Evolutionary conservation across 352 stramenopile species (phyloP), one percentile per base, ranked within the genome.

Genomic region (Phytopythium aichiense): DNA sequence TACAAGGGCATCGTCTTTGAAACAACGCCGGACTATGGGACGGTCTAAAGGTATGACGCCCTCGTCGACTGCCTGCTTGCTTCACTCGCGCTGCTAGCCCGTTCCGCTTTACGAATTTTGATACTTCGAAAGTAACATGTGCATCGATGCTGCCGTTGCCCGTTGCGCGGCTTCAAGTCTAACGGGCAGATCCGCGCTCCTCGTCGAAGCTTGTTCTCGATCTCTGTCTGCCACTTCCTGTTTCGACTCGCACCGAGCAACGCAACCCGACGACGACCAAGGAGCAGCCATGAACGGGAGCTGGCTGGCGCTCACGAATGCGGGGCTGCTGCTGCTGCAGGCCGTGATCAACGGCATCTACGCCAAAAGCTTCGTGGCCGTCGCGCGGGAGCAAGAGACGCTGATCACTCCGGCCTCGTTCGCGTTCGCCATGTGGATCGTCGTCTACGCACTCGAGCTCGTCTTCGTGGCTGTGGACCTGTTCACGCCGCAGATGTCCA

Each of bases 321-420:
- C 73, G 2, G 74, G 58, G 58, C 65, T 93, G 46, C 79, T 91
- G 31, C 62, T 74, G 33, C 53, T 85, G 40, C 84, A 93, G 62
- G 81, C 73, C 0, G 71, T 71, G 54, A 75, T 91, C 28, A 91
- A 91, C 63, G 83, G 84, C 51, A 65, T 75, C 13, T 91, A 91
- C 65, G 79, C 76, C 55, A 80, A 83, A 43, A 69, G 55, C 31
- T 77, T 92, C 46, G 74, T 81, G 61, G 49, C 49, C 15, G 68
- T 85, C 18, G 60, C 72, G 33, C 74, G 69, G n/a, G 69, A 86
- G 31, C 84, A 88, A 55, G 81, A 93, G 64, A 90, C 84, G 49
- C 68, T 91, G 13, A 90, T 93, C 59, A 75, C 81, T 16, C 84
- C 84, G 2, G 76, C 78, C 42, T 80, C 64, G 46, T 93, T 86